phyloP scores from a whole-genome alignment of 768 basidiomycete species.

The Boletus fagicola region DNA sequence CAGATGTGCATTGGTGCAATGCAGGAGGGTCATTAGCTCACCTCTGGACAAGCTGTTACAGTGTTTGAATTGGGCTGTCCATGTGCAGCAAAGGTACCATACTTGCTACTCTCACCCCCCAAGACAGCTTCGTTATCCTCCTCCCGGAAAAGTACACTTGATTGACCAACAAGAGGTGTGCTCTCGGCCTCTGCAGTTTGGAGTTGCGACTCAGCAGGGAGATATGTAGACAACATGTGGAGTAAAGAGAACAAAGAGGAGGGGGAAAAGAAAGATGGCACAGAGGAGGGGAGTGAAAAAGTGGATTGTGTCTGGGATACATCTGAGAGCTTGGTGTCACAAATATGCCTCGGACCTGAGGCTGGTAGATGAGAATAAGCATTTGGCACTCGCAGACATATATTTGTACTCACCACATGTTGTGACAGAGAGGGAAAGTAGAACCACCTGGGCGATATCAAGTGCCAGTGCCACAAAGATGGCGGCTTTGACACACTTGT shows the following conservation, averaged over 20 bases:
- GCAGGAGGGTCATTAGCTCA: constrained; percentile 2
- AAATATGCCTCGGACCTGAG: constrained; percentile 20
- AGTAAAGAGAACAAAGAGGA: constrained; percentile 58
- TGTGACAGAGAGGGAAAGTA: constrained; percentile 44
- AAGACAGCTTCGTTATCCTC: constrained; percentile 39
- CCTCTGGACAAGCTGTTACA: constrained; percentile 1
- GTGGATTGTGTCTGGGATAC: constrained; percentile 44
- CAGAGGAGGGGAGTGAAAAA: constrained; percentile 62
- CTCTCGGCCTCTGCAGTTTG: constrained; percentile 20
- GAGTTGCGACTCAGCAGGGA: constrained; percentile 25
- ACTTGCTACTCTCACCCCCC: constrained; percentile 49
- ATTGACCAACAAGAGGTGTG: constrained; percentile 33
- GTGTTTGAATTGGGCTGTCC: constrained; percentile 10
- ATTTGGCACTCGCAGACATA: background rate
- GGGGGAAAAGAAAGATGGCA: constrained; percentile 55
- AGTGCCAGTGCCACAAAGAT: constrained; percentile 52
- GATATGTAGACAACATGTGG: constrained; percentile 71
- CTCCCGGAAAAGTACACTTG: constrained; percentile 56
- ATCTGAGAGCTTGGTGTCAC: constrained; percentile 24
- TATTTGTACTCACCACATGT: constrained; percentile 34
- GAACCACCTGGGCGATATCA: constrained; percentile 58
- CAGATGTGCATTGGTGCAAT: background rate
- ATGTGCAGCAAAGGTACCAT: constrained; percentile 63
- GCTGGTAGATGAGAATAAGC: background rate
- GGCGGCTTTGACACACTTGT: constrained; percentile 54